Percentiles rank a stretch among this genome's conserved stretches.
phyloP scores from a whole-genome alignment of 176 grass and related monocot genomes.

The Aegilops speltoides region DNA sequence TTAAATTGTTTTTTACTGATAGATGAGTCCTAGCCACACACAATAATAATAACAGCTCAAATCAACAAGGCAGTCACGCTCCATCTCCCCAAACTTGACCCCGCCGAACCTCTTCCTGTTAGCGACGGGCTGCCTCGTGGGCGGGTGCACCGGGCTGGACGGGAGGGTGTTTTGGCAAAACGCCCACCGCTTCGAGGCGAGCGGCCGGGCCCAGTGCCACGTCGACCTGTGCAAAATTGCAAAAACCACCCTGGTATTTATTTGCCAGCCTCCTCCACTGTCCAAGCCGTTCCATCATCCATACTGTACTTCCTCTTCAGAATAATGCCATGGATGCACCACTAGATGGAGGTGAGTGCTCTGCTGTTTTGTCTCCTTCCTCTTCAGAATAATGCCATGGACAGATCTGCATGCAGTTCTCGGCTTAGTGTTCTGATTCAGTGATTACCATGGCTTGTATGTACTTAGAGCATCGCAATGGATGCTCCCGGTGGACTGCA shows the following conservation, averaged over 20 bases:
- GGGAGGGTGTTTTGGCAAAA: conserved; percentile 12
- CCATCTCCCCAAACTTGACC: too few relatives aligned
- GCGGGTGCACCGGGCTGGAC: background rate
- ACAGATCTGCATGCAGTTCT: background rate
- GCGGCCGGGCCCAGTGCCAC: conserved; percentile 1
- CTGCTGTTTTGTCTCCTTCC: too few relatives aligned
- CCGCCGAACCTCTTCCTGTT: too few relatives aligned
- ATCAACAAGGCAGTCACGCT: too few relatives aligned
- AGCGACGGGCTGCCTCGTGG: too few relatives aligned
- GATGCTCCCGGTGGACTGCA: too few relatives aligned
- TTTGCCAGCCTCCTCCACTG: background rate
- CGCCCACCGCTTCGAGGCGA: background rate
- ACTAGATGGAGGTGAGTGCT: too few relatives aligned
- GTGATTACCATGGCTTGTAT: background rate
- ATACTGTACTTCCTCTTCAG: too few relatives aligned
- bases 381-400: background rate
- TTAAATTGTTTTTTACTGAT: too few relatives aligned
- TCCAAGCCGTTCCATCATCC: background rate
- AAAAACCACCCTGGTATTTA: background rate
- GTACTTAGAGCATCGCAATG: conserved; percentile 38
- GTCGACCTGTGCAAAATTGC: background rate
- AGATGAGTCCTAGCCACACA: too few relatives aligned
- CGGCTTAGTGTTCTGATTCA: background rate
- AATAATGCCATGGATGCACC: background rate
- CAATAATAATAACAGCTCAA: too few relatives aligned